phyloP scores from a whole-genome alignment of 352 stramenopile species.

The Pythium phragmitis region DNA sequence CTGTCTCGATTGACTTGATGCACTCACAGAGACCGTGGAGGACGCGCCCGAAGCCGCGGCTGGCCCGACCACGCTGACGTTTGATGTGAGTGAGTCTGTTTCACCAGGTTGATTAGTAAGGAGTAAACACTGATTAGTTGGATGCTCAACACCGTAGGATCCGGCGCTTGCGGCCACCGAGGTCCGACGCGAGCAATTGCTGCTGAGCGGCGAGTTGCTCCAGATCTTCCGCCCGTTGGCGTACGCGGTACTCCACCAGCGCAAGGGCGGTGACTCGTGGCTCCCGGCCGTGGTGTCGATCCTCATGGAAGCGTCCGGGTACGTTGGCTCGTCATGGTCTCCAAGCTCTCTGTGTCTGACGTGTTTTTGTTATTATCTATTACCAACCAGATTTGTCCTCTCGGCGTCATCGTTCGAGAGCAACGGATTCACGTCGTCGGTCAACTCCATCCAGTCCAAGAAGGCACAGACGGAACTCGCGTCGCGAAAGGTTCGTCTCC shows the following conservation, averaged over 20 bases:
- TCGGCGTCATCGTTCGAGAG: conserved; percentile 52
- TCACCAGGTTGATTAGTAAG: not conserved
- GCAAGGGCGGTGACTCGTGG: conserved; percentile 57
- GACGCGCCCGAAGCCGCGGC: conserved; percentile 8
- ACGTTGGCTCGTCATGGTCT: conserved; percentile 6
- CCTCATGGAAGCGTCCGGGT: conserved; percentile 64
- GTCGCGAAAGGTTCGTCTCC: conserved; percentile 53
- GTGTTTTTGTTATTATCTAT: not conserved
- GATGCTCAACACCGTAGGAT: conserved; percentile 32
- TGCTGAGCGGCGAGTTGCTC: conserved; percentile 68
- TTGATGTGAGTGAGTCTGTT: conserved; percentile 35
- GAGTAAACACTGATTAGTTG: not conserved
- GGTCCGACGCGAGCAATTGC: conserved; percentile 38
- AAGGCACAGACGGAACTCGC: conserved; percentile 57
- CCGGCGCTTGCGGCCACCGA: conserved; percentile 42
- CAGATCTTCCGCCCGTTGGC: conserved; percentile 75
- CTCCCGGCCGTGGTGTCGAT: conserved; percentile 54
- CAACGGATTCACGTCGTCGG: conserved; percentile 19
- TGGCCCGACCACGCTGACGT: conserved; percentile 46
- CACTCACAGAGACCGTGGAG: conserved; percentile 4
- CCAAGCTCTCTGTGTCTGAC: not conserved
- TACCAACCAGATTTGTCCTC: conserved; percentile 40
- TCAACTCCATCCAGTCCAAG: conserved; percentile 26
- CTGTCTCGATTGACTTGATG: conserved; percentile 1
- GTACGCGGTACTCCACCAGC: conserved; percentile 69